Percentiles rank a stretch among this genome's conserved stretches.
Conservation (phyloP, 345 rosid genomes). For the Pugionium dolabratum region DNA sequence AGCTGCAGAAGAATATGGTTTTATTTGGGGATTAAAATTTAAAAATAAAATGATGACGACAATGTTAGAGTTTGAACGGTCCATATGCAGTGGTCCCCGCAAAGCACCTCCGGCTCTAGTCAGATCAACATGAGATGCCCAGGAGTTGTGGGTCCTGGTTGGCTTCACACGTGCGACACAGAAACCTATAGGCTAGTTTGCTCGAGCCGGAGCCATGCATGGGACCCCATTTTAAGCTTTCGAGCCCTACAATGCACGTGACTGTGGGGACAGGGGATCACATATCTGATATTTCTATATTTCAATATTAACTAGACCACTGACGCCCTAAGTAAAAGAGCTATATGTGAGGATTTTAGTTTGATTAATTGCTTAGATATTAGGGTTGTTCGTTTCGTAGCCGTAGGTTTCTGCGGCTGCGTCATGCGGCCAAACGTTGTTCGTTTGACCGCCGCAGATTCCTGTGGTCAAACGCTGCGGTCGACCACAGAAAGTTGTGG, state of each 20-base stretch:
- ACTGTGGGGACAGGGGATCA: conserved; percentile 10
- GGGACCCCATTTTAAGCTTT: conserved; percentile 19
- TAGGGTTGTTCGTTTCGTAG: too few relatives aligned
- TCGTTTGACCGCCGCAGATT: too few relatives aligned
- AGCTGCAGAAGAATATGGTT: conserved; percentile 11
- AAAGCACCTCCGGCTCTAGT: conserved; percentile 21
- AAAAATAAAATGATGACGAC: not conserved
- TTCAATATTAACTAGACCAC: too few relatives aligned
- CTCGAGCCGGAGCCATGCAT: conserved; percentile 13
- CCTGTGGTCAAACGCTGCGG: too few relatives aligned
- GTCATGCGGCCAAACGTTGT: too few relatives aligned
- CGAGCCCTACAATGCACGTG: conserved; percentile 33
- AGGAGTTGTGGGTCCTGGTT: conserved; percentile 22
- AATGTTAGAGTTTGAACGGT: conserved; percentile 29
- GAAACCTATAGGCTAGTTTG: conserved; percentile 14
- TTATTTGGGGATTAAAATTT: too few relatives aligned
- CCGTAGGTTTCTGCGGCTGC: too few relatives aligned
- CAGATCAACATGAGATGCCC: conserved; percentile 37
- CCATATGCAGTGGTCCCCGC: conserved; percentile 31
- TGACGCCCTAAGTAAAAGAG: too few relatives aligned
- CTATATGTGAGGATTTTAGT: too few relatives aligned
- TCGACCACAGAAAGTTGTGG: too few relatives aligned
- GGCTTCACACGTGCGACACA: conserved; percentile 31
- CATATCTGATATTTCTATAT: too few relatives aligned
- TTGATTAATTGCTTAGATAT: too few relatives aligned